Evolutionary conservation across 2,329 filamentous ascomycete genomes (phyloP).

Genomic region (Diaporthe citri): DNA sequence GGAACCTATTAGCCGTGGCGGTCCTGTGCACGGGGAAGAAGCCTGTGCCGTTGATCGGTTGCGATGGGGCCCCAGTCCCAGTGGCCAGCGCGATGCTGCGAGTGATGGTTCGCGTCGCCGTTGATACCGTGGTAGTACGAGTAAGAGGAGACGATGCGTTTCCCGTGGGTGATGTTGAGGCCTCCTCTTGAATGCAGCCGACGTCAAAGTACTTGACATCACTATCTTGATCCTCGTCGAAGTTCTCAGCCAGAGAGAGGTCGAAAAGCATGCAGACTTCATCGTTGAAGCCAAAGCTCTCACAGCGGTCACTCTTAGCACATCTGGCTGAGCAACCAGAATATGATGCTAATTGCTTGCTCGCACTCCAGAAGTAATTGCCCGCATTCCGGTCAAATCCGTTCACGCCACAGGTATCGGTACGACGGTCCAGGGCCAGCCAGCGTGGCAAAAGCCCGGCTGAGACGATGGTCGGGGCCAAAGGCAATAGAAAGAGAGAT

Average conservation of each 20-base stretch:
- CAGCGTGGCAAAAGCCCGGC: conserved; percentile 15
- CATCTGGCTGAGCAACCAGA: conserved; percentile 27
- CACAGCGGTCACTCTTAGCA: not conserved
- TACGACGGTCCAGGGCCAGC: not conserved
- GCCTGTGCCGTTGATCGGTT: not conserved
- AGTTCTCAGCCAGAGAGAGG: conserved; percentile 4
- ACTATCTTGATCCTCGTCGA: not conserved
- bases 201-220: conserved; percentile 30
- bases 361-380: conserved; percentile 33
- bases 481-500: conserved; percentile 17
- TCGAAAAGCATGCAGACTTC: conserved; percentile 32
- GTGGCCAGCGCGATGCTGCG: conserved; percentile 11
- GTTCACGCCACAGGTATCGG: conserved; percentile 21
- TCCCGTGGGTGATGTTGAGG: not conserved
- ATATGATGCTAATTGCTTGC: conserved; percentile 14
- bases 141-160: not conserved
- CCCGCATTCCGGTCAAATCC: not conserved
- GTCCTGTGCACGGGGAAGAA: conserved; percentile 13
- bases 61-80: not conserved
- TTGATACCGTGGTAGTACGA: not conserved
- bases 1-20: not conserved
- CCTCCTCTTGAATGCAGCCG: not conserved
- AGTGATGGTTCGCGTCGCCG: not conserved
- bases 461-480: not conserved
- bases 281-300: conserved; percentile 29